Conservation (phyloP, 208 protist species). For the Spongospora subterranea region DNA sequence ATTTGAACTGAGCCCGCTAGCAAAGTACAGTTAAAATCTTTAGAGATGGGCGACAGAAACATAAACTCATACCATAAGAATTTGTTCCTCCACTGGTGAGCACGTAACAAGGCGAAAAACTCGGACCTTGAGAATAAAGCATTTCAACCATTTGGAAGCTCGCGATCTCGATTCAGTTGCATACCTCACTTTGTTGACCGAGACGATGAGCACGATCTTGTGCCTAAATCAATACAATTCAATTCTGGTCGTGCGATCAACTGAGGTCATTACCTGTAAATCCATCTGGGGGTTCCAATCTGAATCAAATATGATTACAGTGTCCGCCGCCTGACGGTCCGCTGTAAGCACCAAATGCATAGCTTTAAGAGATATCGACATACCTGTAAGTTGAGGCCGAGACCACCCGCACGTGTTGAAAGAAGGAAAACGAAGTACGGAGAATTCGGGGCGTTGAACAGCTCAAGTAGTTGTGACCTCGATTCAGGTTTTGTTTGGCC, state of each 20-base stretch:
- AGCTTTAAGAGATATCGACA: background rate
- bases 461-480: conserved; percentile 19
- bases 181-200: conserved; percentile 65
- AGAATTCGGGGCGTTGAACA: conserved; percentile 91
- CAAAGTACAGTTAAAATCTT: background rate
- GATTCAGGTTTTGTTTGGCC: conserved; percentile 32
- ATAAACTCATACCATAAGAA: background rate
- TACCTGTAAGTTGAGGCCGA: conserved; percentile 96
- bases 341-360: background rate
- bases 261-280: conserved; percentile 70
- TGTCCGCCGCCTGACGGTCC: conserved; percentile 94
- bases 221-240: conserved; percentile 72
- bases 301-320: conserved; percentile 98
- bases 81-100: conserved; percentile 45
- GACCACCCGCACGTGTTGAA: conserved; percentile 92
- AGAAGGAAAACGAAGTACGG: conserved; percentile 95
- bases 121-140: background rate
- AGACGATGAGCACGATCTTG: conserved; percentile 97
- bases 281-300: conserved; percentile 99
- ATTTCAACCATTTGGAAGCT: background rate
- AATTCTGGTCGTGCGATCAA: background rate
- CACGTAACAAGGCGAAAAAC: conserved; percentile 33
- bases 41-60: background rate
- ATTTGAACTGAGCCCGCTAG: conserved; percentile 44
- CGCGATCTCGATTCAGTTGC: background rate